These are phyloP conservation scores for Lepiota brunneoincarnata DNA, from an alignment of 768 basidiomycete species.

Conservation along the genomic window DNA sequence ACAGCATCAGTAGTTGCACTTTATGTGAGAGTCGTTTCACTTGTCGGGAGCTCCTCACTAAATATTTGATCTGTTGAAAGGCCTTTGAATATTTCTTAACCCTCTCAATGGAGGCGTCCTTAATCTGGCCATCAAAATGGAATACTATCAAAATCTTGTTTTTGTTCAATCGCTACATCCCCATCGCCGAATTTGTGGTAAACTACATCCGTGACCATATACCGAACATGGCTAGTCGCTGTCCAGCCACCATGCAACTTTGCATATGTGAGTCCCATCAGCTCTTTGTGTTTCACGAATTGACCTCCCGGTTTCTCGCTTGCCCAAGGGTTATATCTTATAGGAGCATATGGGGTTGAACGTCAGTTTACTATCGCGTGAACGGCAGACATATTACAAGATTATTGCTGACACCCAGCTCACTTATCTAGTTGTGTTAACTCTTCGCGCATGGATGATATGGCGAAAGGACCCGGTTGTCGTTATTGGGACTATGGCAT, in stretches of 20 bases:
- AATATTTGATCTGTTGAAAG: background rate
- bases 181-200: constrained; percentile 18
- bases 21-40: too few relatives aligned
- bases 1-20: too few relatives aligned
- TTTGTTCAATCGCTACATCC: constrained; percentile 23
- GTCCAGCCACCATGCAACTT: background rate
- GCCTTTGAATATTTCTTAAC: constrained; percentile 21
- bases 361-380: background rate
- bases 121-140: constrained; percentile 22
- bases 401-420: background rate
- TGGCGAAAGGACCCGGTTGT: background rate
- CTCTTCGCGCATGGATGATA: background rate
- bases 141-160: constrained; percentile 21
- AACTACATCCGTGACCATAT: background rate
- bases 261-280: background rate
- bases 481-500: background rate
- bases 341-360: background rate
- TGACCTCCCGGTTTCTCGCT: background rate
- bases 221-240: background rate
- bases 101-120: constrained; percentile 15
- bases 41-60: too few relatives aligned
- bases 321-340: background rate
- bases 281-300: background rate
- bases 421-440: background rate
- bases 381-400: background rate